Base-by-base conservation (phyloP, 306 rosid genomes). In the Ormosia emarginata region DNA sequence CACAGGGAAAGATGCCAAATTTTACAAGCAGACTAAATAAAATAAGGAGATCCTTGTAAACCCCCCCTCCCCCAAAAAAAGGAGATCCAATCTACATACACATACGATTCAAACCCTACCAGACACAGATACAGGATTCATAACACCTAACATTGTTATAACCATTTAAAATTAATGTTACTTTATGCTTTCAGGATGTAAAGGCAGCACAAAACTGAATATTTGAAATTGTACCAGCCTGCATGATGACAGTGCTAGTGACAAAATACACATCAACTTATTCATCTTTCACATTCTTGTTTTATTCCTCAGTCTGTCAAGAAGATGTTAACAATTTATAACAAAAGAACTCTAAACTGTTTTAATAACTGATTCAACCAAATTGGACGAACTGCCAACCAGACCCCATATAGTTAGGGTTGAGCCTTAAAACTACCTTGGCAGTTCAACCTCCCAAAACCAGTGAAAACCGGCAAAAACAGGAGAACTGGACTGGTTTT, bases 1-100 rank as follows among this genome's bases (percentile, higher is more conserved):
- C 79, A 79, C 43, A 4, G 17, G 50, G 59, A 83, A 80, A 62
- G 10, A 82, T 46, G 53, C 75, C 29, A 81, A 24, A 76, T 44
- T 84, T 62, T 50, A 78, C 70, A 56, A 49, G 65, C 36, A 66
- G 18, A 52, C 59, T 34, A 43, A 18, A 65, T 18, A 58, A 52
- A 63, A 63, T 34, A 43, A 53, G 66, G 78, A 33, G 44, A 67
- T 43, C 18, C 36, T 24, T 24, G 24, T 24, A 24, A 24, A n/a
- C n/a, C n/a, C 24, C 24, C 24, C 24, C 24, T 1, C 24, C 24
- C 24, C 24, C 24, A 58, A 52, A 63, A 63, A 24, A 43, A 53
- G 66, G 78, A 33, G 44, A 67, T 43, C 18, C 36, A 71, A 50
- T 75, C 77, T 71, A 76, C 50, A 14, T 44, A 67, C n/a, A 39